Conservation (phyloP, 768 basidiomycete genomes). For the Rhodotorula toruloides region DNA sequence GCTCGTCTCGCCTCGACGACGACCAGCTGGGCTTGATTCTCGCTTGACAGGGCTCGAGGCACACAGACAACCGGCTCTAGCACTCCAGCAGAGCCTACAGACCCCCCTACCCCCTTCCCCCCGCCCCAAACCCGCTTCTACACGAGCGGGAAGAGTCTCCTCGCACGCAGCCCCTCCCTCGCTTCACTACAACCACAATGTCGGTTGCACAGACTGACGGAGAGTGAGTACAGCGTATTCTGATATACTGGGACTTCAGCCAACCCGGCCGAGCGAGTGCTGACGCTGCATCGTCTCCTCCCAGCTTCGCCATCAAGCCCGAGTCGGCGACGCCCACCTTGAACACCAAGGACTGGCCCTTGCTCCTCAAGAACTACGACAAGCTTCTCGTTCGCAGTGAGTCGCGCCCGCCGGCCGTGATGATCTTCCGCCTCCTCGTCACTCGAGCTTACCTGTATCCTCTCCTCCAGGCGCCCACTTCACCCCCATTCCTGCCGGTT, state of each 20-base stretch:
- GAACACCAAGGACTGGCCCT: slow-evolving; percentile 95
- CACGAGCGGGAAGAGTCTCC: slow-evolving; percentile 26
- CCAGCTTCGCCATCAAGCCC: slow-evolving; percentile 59
- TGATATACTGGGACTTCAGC: neutral
- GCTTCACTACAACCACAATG: neutral
- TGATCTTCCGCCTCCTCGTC: neutral
- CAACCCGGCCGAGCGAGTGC: neutral
- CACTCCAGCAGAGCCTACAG: too few relatives aligned
- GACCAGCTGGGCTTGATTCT: neutral
- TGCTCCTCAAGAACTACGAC: slow-evolving; percentile 98
- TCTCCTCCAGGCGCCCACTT: slow-evolving; percentile 85
- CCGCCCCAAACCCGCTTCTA: slow-evolving; percentile 4
- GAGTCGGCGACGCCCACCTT: slow-evolving; percentile 60
- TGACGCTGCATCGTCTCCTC: neutral
- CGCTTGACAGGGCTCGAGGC: too few relatives aligned
- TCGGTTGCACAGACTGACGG: slow-evolving; percentile 16
- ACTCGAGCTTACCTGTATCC: neutral
- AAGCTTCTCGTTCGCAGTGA: slow-evolving; percentile 51
- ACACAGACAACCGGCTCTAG: too few relatives aligned
- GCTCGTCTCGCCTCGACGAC: neutral
- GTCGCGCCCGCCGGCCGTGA: neutral
- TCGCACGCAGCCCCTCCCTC: neutral
- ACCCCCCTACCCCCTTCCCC: neutral
- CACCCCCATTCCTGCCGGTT: slow-evolving; percentile 91
- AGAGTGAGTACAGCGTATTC: slow-evolving; percentile 9